Evolutionary conservation across 768 basidiomycete genomes (phyloP), one percentile per base, ranked within the genome.

Genomic region (Coprinopsis sp.): DNA sequence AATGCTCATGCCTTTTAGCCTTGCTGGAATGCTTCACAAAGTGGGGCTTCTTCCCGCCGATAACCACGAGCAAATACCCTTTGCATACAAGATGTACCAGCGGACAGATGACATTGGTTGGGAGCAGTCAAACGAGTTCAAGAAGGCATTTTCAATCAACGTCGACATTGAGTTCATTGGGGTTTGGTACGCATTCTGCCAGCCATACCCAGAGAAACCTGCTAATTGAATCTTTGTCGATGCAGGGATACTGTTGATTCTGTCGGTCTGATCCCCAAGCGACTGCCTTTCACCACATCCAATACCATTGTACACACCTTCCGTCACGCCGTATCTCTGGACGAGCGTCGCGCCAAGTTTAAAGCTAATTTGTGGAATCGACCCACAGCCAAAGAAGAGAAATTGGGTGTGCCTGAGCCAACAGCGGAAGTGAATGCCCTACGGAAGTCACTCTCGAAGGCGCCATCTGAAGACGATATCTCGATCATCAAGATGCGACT

Each of bases 181-280:
- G 1, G 75, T 81, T 12, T 79, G 73, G 78, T 78, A 69, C 22
- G 46, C 18, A 38, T 7, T 18, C 30, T 8, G 21, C 22, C 24
- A 16, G 23, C 25, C 21, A 4, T 38, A 7, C 4, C 14, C 3
- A 11, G 4, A 6, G n/a, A 8, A 22, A 22, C 44, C n/a, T 14
- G 12, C 1, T 12, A 40, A n/a, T 27, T 29, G 8, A 39, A 5
- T 18, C 28, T 33, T 5, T 2, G 33, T 45, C 6, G 31, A 5
- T 37, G 4, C 38, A 84, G 82, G 80, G 83, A 86, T 52, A 84
- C 81, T 1, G 82, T 86, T 4, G 73, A 76, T 18, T 83, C 81
- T 0, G 80, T 84, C 12, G 81, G 81, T 10, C 37, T 79, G 31
- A 64, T 81, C 41, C 71, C 73, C 2, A 70, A 70, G 22, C 65